Percentiles rank a stretch among this genome's conserved stretches.
These are phyloP conservation scores for Endothia cerciana DNA, from an alignment of 2,329 filamentous ascomycete genomes.

Conservation along the genomic window DNA sequence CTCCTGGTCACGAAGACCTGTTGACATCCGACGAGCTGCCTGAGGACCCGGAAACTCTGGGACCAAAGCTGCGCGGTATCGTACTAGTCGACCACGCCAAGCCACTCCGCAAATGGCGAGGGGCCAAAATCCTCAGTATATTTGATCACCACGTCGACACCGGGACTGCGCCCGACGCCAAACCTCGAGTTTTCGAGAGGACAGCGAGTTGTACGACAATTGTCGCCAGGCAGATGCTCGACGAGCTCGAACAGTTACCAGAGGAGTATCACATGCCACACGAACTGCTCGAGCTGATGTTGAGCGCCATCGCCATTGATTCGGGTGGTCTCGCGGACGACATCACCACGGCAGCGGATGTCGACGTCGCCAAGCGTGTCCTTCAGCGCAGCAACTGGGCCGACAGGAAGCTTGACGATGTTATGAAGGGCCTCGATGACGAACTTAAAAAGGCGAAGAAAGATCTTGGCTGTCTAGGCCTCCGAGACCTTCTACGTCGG, in stretches of 20 bases:
- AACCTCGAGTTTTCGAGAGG: constrained; percentile 48
- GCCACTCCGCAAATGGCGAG: constrained; percentile 47
- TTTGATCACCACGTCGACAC: constrained; percentile 51
- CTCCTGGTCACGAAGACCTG: constrained; percentile 48
- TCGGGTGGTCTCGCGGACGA: constrained; percentile 44
- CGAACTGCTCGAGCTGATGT: constrained; percentile 51
- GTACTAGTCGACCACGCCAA: constrained; percentile 49
- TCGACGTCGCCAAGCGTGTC: constrained; percentile 43
- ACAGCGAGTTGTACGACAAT: constrained; percentile 50
- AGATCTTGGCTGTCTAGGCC: constrained; percentile 43
- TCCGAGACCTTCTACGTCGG: constrained; percentile 49
- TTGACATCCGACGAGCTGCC: constrained; percentile 52
- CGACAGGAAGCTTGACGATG: constrained; percentile 41
- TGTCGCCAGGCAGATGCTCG: constrained; percentile 50
- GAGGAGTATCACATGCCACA: constrained; percentile 52
- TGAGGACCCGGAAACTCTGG: constrained; percentile 49
- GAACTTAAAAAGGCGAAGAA: constrained; percentile 46
- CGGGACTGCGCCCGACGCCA: constrained; percentile 45
- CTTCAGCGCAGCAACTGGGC: constrained; percentile 48
- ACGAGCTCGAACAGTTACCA: constrained; percentile 47
- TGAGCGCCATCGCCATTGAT: constrained; percentile 51
- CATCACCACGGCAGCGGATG: constrained; percentile 42
- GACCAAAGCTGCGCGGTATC: constrained; percentile 47
- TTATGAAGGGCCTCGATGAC: constrained; percentile 47
- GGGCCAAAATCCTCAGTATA: constrained; percentile 48